Percentiles rank a stretch among this genome's conserved stretches.
These are phyloP conservation scores for Glebionis coronaria DNA, from an alignment of 129 eudicot genomes.

Conservation along the genomic window DNA sequence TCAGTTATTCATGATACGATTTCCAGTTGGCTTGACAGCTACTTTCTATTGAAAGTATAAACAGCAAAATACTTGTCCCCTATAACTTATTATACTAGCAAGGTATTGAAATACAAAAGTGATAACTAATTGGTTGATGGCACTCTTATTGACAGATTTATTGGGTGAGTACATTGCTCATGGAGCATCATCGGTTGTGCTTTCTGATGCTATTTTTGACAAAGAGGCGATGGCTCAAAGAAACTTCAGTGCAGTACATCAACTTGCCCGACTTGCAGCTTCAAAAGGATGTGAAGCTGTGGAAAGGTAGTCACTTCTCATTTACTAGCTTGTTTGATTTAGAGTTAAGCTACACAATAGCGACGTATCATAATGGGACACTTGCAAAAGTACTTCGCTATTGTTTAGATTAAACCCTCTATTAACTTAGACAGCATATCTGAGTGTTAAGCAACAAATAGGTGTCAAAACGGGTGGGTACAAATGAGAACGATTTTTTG, in stretches of 20 bases:
- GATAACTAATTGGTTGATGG: constrained; percentile 24
- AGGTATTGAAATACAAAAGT: not conserved
- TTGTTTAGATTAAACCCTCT: no score
- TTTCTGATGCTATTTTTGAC: constrained; percentile 88
- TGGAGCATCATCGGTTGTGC: constrained; percentile 83
- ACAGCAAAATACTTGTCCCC: not conserved
- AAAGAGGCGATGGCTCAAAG: constrained; percentile 68
- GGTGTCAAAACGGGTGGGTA: no score
- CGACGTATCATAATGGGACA: no score
- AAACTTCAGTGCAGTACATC: constrained; percentile 45
- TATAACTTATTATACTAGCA: not conserved
- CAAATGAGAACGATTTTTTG: not conserved
- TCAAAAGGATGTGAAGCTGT: constrained; percentile 47
- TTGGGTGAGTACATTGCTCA: constrained; percentile 51
- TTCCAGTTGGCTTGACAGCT: not conserved
- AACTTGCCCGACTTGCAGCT: constrained; percentile 58
- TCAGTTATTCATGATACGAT: not conserved
- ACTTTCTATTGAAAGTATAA: not conserved
- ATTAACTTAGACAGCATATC: no score
- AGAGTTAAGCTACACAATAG: not conserved
- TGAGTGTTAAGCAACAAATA: no score
- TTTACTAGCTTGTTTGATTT: constrained; percentile 7
- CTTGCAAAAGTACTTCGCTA: no score
- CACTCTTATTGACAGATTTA: constrained; percentile 28
- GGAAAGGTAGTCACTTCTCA: constrained; percentile 34